phyloP scores from a whole-genome alignment of 441 rosid genomes.

The Populus hybrid region DNA sequence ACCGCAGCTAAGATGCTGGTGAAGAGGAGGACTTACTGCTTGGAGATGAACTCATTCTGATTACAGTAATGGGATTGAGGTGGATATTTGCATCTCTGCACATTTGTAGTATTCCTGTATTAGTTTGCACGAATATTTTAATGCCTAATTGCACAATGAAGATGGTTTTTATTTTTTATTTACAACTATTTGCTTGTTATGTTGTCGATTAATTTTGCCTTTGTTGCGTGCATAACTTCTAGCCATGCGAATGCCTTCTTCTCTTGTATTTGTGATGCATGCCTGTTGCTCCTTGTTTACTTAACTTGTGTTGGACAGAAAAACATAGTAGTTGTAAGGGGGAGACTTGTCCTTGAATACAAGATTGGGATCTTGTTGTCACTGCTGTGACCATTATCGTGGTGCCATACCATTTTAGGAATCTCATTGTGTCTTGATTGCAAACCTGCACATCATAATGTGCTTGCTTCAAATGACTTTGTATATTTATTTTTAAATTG shows the following conservation, averaged over 20 bases:
- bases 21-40: slow-evolving; percentile 78
- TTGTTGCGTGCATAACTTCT: not conserved
- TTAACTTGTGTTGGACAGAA: not conserved
- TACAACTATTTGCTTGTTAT: not conserved
- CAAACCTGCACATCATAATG: not conserved
- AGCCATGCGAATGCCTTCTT: not conserved
- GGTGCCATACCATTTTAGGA: not conserved
- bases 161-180: not conserved
- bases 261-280: not conserved
- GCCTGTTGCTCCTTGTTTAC: not conserved
- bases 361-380: not conserved
- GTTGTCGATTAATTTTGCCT: not conserved
- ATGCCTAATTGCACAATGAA: not conserved
- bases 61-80: slow-evolving; percentile 29
- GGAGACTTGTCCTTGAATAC: not conserved
- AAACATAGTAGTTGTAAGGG: not conserved
- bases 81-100: slow-evolving; percentile 16
- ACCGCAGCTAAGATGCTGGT: slow-evolving; percentile 80
- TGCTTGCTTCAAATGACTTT: not conserved
- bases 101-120: not conserved
- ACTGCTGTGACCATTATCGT: not conserved
- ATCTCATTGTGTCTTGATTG: not conserved
- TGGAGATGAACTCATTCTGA: slow-evolving; percentile 98
- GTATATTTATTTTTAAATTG: not conserved
- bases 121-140: not conserved